Evolutionary conservation across 2,329 filamentous ascomycete species (phyloP), one percentile per base, ranked within the genome.

Genomic region (Clonostachys rosea): DNA sequence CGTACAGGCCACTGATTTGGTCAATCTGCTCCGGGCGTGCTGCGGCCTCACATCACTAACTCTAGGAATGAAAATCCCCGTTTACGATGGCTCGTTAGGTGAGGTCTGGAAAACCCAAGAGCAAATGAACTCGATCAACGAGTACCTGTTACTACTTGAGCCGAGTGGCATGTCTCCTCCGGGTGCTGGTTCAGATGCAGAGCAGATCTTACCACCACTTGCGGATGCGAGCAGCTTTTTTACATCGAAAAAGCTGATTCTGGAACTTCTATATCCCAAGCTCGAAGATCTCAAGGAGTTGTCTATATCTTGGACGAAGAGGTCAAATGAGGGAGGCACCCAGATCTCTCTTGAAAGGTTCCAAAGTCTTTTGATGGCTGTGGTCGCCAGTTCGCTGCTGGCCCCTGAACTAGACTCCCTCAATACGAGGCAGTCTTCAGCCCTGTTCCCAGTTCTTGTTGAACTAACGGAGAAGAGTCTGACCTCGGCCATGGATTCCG

Each of bases 21-120:
- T 87, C 36, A 82, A 81, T 52, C 67, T 95, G 5, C 62, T 96
- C n/a, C 71, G 81, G 50, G 75, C 78, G 14, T 89, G 87, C 56
- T 83, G 86, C 36, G 87, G 88, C 10, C 56, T 64, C 34, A 55
- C 64, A 5, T 54, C 59, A 6, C 49, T 75, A 16, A 47, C 56
- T 5, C 24, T 34, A 7, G 35, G 44, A 6, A 14, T 10, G 30
- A n/a, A 18, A 34, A n/a, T 33, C 12, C 16, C 42, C 7, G 42
- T 33, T 4, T 35, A 33, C 33, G 17, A 75, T 7, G 75, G 76
- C 1, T 54, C 67, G 2, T 66, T 82, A 39, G 65, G 67, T 10
- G 74, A 79, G 48, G 68, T 72, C 3, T 73, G 76, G 68, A 70
- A 66, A 48, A 56, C 65, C 2, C 68, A 77, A 13, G 57, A 61